These are phyloP conservation scores for Taphrina pruni DNA, from an alignment of 1,139 yeast genomes.

Conservation along the genomic window DNA sequence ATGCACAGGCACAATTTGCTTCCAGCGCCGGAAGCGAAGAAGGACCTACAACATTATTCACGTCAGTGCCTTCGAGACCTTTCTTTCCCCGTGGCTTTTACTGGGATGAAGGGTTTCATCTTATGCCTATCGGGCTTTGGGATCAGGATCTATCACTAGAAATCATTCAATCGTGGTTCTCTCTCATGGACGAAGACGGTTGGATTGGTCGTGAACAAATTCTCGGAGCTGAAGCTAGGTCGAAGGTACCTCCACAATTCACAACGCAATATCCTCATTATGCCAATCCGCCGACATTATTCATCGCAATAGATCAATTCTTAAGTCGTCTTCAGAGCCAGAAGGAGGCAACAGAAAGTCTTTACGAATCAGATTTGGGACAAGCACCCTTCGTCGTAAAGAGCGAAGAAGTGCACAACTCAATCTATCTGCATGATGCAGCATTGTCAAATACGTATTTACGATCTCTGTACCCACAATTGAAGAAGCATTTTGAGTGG, in stretches of 20 bases:
- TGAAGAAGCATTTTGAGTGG: conserved; percentile 82
- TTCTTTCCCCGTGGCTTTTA: conserved; percentile 96
- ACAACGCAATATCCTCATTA: conserved; percentile 84
- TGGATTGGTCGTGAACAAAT: conserved; percentile 98
- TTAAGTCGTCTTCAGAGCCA: conserved; percentile 52
- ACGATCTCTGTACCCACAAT: conserved; percentile 70
- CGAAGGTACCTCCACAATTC: conserved; percentile 86
- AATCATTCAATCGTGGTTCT: conserved; percentile 85
- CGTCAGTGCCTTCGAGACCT: conserved; percentile 89
- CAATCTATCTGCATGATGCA: conserved; percentile 64
- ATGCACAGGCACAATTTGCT: conserved; percentile 46
- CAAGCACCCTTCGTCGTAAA: conserved; percentile 48
- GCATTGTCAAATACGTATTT: conserved; percentile 69
- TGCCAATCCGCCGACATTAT: conserved; percentile 94
- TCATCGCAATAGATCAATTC: conserved; percentile 76
- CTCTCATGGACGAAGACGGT: conserved; percentile 83
- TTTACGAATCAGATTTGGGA: conserved; percentile 14
- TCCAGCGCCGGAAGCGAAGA: conserved; percentile 45
- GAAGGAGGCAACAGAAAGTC: conserved; percentile 17
- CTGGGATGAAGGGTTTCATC: conserved; percentile 99
- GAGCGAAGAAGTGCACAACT: conserved; percentile 54
- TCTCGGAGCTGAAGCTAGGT: conserved; percentile 86
- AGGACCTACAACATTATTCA: conserved; percentile 61
- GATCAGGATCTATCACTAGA: conserved; percentile 84
- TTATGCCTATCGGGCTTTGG: conserved; percentile 78